Base-by-base conservation (phyloP, 2,329 filamentous ascomycete genomes). In the Ophiocordyceps sinensis region DNA sequence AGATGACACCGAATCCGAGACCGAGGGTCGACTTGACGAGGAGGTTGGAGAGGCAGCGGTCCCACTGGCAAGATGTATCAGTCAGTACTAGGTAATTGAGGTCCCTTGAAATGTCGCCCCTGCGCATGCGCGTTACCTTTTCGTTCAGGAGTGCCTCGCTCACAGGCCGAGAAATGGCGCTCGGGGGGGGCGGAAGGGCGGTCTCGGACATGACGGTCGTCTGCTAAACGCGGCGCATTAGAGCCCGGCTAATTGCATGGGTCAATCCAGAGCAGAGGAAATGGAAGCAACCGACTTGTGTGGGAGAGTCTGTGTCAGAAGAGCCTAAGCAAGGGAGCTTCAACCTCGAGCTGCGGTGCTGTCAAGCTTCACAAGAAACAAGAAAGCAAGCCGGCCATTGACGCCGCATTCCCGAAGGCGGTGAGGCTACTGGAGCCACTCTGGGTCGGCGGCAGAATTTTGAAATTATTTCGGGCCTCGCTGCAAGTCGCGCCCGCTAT, bases 71-170 rank as follows among this genome's bases (percentile, higher is more conserved):
- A 15, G 19, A 17, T 19, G 14, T 23, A 12, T 28, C 11, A 21
- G 28, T 44, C 29, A 44, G 43, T 21, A 19, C 19, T 19, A 19
- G 19, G 4, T 19, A 34, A 37, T 57, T 50, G 79, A 95, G 3
- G n/a, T 9, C 5, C 9, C 23, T 7, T 6, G 15, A 14, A 2
- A 29, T 26, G 10, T 15, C 23, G 7, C 23, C 29, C 23, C 11
- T 9, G 9, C 8, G n/a, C 21, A 11, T 21, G 11, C 1, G 26
- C 36, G 23, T 29, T 21, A 40, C 91, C 87, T 98, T 98, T 70
- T 98, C 91, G 67, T 96, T 96, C 60, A 98, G 77, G 57, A 98
- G 79, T 59, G 89, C 85, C 73, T 98, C 91, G 73, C 89, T 96
- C 68, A 95, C 83, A 49, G 91, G 89, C 65, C 85, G 78, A 63